phyloP scores from a whole-genome alignment of 805 yeast genomes.

The Ogataea saltuana region DNA sequence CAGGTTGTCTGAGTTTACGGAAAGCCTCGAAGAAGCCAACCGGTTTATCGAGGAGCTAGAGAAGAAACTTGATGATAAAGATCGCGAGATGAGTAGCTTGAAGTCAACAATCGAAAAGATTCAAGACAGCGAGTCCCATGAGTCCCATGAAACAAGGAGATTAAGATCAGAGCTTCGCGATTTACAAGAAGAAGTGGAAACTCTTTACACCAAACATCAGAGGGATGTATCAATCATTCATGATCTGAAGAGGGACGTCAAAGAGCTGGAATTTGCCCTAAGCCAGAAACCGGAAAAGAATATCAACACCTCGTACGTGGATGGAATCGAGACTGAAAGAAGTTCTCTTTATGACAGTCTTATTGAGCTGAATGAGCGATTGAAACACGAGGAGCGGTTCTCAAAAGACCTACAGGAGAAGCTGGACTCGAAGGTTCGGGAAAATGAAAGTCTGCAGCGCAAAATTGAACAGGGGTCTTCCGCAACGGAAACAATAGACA shows the following conservation, averaged over 20 bases:
- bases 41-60: constrained; percentile 28
- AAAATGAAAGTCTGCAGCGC: neutral
- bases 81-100: constrained; percentile 17
- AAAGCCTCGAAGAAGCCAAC: constrained; percentile 16
- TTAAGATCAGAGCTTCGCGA: neutral
- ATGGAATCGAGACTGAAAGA: constrained; percentile 33
- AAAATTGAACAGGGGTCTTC: constrained; percentile 9
- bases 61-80: constrained; percentile 23
- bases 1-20: constrained; percentile 15
- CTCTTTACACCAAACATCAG: constrained; percentile 9
- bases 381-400: constrained; percentile 13
- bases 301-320: constrained; percentile 29
- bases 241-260: constrained; percentile 9
- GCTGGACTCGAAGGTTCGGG: constrained; percentile 11
- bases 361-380: constrained; percentile 16
- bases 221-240: constrained; percentile 8
- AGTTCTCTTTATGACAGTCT: constrained; percentile 23
- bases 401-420: constrained; percentile 24
- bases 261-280: constrained; percentile 7
- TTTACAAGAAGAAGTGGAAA: constrained; percentile 10
- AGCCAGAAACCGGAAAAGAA: constrained; percentile 6
- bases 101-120: constrained; percentile 25
- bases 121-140: constrained; percentile 14
- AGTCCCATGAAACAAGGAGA: constrained; percentile 1
- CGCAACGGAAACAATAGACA: constrained; percentile 26